phyloP scores from a whole-genome alignment of 768 basidiomycete species.

The Rhodotorula graminis region DNA sequence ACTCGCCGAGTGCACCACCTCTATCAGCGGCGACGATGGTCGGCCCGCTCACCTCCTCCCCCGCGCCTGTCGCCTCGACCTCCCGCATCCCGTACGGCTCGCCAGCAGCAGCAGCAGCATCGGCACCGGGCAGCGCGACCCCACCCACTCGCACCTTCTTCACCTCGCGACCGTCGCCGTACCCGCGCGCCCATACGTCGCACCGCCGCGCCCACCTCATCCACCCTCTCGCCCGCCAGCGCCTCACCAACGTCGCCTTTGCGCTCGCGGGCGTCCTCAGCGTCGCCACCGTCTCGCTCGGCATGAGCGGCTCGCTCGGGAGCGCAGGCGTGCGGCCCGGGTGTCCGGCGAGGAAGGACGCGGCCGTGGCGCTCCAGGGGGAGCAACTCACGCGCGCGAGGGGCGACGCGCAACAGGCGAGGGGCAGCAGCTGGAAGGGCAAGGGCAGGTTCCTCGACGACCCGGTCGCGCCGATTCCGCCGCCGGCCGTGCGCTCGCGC shows the following conservation, averaged over 20 bases:
- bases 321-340: background rate
- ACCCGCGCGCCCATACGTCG: background rate
- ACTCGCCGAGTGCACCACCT: too few species aligned
- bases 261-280: conserved; percentile 17
- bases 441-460: conserved; percentile 17
- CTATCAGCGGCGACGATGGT: background rate
- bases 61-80: conserved; percentile 6
- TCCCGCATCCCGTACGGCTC: conserved; percentile 7
- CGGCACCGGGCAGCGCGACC: background rate
- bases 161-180: background rate
- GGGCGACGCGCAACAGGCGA: background rate
- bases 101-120: background rate
- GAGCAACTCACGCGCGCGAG: background rate
- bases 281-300: conserved; percentile 25
- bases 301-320: conserved; percentile 19
- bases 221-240: conserved; percentile 20
- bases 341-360: conserved; percentile 10
- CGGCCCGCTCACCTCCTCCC: background rate
- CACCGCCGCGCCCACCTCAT: conserved; percentile 10
- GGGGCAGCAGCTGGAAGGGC: background rate
- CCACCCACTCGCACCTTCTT: background rate
- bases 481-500: background rate
- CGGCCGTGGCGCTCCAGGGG: conserved; percentile 2
- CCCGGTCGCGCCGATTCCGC: background rate
- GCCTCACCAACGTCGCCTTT: conserved; percentile 27